phyloP scores from a whole-genome alignment of 192 early-diverging fungal genomes.

The Dispira parvispora region DNA sequence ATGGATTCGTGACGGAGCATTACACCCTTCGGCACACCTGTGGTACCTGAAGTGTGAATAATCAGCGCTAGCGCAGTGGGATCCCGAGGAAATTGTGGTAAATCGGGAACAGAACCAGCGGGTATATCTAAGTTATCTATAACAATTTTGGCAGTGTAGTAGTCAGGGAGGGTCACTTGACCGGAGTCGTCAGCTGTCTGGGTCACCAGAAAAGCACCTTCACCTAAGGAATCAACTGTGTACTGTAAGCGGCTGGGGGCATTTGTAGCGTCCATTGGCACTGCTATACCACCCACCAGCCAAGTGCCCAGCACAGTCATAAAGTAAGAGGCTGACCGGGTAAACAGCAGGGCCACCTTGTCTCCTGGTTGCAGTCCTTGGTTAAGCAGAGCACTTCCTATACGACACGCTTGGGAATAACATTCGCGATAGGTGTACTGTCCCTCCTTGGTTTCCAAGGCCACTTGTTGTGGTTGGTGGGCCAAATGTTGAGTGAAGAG shows the following conservation, averaged over 20 bases:
- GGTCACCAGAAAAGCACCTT: neutral
- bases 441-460: neutral
- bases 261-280: neutral
- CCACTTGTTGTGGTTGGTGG: neutral
- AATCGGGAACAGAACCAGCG: neutral
- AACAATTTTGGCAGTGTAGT: neutral
- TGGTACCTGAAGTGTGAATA: conserved; percentile 16
- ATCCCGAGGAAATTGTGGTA: neutral
- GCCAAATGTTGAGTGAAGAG: neutral
- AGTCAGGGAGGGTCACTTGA: neutral
- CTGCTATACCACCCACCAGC: neutral
- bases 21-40: conserved; percentile 18
- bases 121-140: neutral
- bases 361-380: neutral
- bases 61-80: conserved; percentile 5
- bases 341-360: conserved; percentile 1
- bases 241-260: neutral
- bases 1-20: conserved; percentile 2
- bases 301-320: neutral
- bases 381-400: neutral
- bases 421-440: neutral
- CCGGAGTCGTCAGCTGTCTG: neutral
- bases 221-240: neutral
- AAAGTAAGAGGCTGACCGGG: neutral
- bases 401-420: neutral